Base-by-base conservation (phyloP, 768 basidiomycete genomes). In the Termitomyces sp. region DNA sequence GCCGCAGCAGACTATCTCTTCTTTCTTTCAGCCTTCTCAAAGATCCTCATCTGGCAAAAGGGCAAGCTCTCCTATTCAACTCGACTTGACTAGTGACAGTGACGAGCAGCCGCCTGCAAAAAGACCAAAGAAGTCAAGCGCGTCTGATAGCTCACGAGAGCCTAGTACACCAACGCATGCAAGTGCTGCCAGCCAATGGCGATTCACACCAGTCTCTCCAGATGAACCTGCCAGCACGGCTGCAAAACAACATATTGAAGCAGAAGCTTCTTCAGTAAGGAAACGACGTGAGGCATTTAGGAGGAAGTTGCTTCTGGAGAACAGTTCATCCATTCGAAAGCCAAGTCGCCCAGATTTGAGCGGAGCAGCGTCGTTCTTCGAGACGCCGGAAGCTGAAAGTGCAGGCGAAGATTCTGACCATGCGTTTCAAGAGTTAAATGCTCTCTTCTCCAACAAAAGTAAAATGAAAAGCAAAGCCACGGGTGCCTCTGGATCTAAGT, bases 51-150 rank as follows among this genome's bases (percentile, higher is more conserved):
- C 51, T 14, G 54, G 55, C 4, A 65, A 62, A 47, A 50, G 60
- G 39, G 20, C 58, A 44, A 44, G 27, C 26, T 64, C 65, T 32
- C 60, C 61, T 22, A 49, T 57, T 5, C 26, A 49, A 27, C 43
- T 87, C 55, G 86, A 87, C 72, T 69, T 87, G 60, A 85, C 86
- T 12, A 53, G 65, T 27, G 79, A 77, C 48, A 76, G 73, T 52
- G 65, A 71, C 34, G 64, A 62, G 29, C 67, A 64, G 47, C 66
- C 67, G 20, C 67, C 69, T 13, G 16, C 57, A 7, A 76, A 77
- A 64, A 72, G 69, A 56, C 54, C 63, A 12, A 74, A 63, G 55
- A 57, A 57, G 44, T 55, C 55, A 57, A 57, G 49, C 29, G 34
- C 53, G 27, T 26, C 36, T 10, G 18, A 42, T 46, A n/a, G 22